These are phyloP conservation scores for Colletotrichum shisoi DNA, from an alignment of 2,329 filamentous ascomycete species.

Conservation along the genomic window DNA sequence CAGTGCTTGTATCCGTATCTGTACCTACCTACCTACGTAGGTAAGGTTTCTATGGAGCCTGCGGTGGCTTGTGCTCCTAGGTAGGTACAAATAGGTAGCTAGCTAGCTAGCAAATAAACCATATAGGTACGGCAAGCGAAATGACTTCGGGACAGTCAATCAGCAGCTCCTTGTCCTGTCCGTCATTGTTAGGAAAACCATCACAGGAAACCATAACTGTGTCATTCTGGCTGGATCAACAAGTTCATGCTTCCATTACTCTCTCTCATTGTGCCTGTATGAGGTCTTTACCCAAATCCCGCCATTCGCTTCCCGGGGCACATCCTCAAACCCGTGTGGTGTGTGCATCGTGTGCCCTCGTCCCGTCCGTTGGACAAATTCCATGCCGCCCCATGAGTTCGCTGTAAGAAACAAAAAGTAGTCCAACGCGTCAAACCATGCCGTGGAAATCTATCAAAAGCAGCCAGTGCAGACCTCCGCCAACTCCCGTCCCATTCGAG, in stretches of 20 bases:
- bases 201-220: too few species aligned
- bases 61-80: conserved; percentile 31
- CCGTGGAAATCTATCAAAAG: conserved; percentile 24
- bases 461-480: conserved; percentile 7
- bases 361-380: conserved; percentile 20
- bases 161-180: neutral
- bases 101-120: too few species aligned
- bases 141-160: neutral
- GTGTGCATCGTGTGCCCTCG: conserved; percentile 4
- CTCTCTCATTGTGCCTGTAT: neutral
- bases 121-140: conserved; percentile 22
- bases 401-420: conserved; percentile 4
- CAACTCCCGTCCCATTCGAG: conserved; percentile 32
- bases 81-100: too few species aligned
- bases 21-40: too few species aligned
- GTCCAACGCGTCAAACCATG: conserved; percentile 30
- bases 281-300: neutral
- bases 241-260: neutral
- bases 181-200: neutral
- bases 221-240: too few species aligned
- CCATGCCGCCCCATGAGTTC: conserved; percentile 15
- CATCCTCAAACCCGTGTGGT: conserved; percentile 10
- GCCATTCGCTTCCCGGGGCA: conserved; percentile 5
- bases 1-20: too few species aligned
- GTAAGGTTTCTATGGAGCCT: conserved; percentile 2